A percentile compares a stretch with the other conserved stretches of the same genome.
Conservation (phyloP, 2,329 filamentous ascomycete genomes). For the Talaromyces sp. region DNA sequence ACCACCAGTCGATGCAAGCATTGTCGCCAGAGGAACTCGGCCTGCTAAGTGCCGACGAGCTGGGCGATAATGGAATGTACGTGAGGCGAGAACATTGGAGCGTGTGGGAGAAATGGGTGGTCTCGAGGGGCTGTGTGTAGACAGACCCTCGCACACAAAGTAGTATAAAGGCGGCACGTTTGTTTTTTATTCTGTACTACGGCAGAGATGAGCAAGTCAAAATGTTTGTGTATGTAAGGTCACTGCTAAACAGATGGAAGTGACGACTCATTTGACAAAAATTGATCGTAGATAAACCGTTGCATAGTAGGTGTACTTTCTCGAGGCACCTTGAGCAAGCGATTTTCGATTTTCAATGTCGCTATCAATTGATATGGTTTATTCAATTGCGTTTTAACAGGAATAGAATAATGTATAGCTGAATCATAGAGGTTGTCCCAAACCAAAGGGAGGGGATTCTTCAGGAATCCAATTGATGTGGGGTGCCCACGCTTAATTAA, state of each 20-base stretch:
- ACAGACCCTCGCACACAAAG: no score
- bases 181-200: not conserved
- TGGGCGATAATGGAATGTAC: slow-evolving; percentile 32
- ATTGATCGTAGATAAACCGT: not conserved
- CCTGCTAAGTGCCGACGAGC: slow-evolving; percentile 24
- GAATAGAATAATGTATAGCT: no score
- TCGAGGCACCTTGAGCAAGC: not conserved
- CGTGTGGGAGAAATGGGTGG: slow-evolving; percentile 37
- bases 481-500: no score
- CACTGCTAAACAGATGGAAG: not conserved
- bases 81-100: slow-evolving; percentile 28
- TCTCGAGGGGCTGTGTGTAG: slow-evolving; percentile 18
- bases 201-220: not conserved
- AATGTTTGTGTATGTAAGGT: not conserved
- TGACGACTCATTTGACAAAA: not conserved
- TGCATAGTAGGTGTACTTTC: not conserved
- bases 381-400: not conserved
- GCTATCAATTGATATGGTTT: not conserved
- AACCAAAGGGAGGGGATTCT: not conserved
- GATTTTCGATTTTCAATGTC: not conserved
- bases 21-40: slow-evolving; percentile 20
- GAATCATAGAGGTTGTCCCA: no score
- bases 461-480: not conserved
- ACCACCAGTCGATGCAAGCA: slow-evolving; percentile 8
- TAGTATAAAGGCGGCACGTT: not conserved